These are phyloP conservation scores for Zygotorulaspora sp. DNA, from an alignment of 805 yeast genomes.

Conservation along the genomic window DNA sequence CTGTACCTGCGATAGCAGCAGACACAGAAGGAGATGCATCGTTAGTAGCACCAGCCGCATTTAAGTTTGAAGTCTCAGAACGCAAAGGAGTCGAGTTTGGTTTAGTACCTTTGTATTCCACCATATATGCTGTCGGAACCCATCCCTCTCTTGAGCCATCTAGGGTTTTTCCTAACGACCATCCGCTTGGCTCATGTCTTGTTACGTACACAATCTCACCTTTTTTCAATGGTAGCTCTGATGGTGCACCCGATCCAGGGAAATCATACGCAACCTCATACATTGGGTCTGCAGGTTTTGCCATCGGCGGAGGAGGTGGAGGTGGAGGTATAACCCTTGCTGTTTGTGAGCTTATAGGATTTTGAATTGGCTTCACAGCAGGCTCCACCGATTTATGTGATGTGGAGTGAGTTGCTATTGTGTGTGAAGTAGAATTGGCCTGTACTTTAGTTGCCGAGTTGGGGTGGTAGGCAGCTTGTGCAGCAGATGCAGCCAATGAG, in stretches of 20 bases:
- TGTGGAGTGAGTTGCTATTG: constrained; percentile 10
- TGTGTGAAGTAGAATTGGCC: constrained; percentile 11
- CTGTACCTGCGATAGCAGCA: constrained; percentile 15
- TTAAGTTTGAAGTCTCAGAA: constrained; percentile 28
- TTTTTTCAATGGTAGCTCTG: constrained; percentile 71
- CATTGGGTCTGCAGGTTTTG: constrained; percentile 65
- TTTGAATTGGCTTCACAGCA: constrained; percentile 3
- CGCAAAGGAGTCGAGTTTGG: constrained; percentile 41
- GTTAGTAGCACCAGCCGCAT: constrained; percentile 17
- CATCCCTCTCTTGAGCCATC: constrained; percentile 86
- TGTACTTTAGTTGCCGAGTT: constrained; percentile 26
- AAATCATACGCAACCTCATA: constrained; percentile 85
- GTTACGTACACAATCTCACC: constrained; percentile 72
- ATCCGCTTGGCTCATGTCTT: constrained; percentile 76
- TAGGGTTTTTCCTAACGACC: constrained; percentile 84
- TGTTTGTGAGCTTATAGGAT: constrained; percentile 7
- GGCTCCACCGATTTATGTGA: constrained; percentile 1
- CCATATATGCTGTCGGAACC: constrained; percentile 94
- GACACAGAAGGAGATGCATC: constrained; percentile 16
- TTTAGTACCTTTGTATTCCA: constrained; percentile 42
- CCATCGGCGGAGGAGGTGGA: constrained; percentile 64
- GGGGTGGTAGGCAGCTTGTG: constrained; percentile 36
- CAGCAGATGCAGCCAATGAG: constrained; percentile 40
- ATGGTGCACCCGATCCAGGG: constrained; percentile 78
- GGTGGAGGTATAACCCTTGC: constrained; percentile 54